Percentiles rank a stretch among this genome's conserved stretches.
Conservation (phyloP, 768 basidiomycete species). For the Boletus subcaerulescens region DNA sequence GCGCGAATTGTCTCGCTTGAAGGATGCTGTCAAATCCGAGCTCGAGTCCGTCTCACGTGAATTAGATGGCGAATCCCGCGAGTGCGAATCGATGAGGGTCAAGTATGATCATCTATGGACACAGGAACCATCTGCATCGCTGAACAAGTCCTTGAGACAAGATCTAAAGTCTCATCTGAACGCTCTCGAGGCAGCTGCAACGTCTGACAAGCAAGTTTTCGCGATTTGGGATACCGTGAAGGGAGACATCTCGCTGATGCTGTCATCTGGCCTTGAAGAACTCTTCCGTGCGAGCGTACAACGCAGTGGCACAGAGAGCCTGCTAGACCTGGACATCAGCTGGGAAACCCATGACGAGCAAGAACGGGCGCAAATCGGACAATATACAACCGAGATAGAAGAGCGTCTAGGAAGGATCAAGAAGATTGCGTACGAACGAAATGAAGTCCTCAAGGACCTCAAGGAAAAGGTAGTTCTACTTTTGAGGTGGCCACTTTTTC, state of each 20-base stretch:
- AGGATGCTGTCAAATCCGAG: conserved; percentile 53
- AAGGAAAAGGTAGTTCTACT: conserved; percentile 78
- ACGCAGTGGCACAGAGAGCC: conserved; percentile 39
- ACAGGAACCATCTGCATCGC: conserved; percentile 75
- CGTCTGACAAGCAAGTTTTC: conserved; percentile 75
- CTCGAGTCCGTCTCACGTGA: conserved; percentile 62
- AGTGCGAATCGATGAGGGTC: conserved; percentile 86
- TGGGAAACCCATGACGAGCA: conserved; percentile 59
- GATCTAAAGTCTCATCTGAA: conserved; percentile 75
- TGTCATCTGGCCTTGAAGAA: conserved; percentile 58
- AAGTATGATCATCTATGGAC: conserved; percentile 86
- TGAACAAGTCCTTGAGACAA: conserved; percentile 67
- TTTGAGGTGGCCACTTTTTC: background rate
- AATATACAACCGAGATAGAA: conserved; percentile 70
- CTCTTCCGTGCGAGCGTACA: conserved; percentile 56
- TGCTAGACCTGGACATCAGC: conserved; percentile 74
- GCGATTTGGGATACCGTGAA: conserved; percentile 69
- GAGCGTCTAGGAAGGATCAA: conserved; percentile 73
- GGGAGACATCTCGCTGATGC: conserved; percentile 60
- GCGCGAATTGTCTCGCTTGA: conserved; percentile 54
- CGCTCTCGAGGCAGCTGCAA: conserved; percentile 71
- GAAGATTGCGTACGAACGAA: conserved; percentile 82
- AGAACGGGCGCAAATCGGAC: conserved; percentile 65
- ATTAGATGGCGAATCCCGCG: conserved; percentile 77
- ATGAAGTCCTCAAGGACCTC: conserved; percentile 85